Conservation (phyloP, 768 basidiomycete species). For the Pisolithus tinctorius region DNA sequence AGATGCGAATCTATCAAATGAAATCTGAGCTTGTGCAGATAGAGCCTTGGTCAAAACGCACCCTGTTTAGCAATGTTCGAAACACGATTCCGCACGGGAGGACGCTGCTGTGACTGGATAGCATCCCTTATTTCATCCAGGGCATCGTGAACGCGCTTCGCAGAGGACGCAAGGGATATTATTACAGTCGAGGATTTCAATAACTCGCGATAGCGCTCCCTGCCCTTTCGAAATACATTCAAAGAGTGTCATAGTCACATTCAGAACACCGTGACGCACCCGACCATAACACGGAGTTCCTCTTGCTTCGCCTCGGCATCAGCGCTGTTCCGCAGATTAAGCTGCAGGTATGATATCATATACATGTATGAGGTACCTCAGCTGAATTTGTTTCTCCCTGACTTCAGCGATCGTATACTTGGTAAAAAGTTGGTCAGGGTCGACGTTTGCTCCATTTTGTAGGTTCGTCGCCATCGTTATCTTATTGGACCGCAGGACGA, state of each 20-base stretch:
- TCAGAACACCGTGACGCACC: slow-evolving; percentile 49
- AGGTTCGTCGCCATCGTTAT: slow-evolving; percentile 9
- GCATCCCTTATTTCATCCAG: slow-evolving; percentile 55
- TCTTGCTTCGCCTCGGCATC: slow-evolving; percentile 87
- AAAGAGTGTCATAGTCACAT: slow-evolving; percentile 8
- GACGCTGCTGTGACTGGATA: slow-evolving; percentile 42
- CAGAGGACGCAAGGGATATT: slow-evolving; percentile 65
- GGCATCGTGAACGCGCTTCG: slow-evolving; percentile 55
- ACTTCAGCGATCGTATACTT: slow-evolving; percentile 69
- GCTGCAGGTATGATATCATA: background rate
- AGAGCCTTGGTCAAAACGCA: slow-evolving; percentile 16
- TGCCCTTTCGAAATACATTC: slow-evolving; percentile 51
- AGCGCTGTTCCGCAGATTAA: slow-evolving; percentile 34
- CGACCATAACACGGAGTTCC: slow-evolving; percentile 85
- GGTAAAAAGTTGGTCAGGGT: slow-evolving; percentile 71
- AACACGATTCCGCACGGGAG: slow-evolving; percentile 36
- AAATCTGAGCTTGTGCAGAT: background rate
- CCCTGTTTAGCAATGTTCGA: slow-evolving; percentile 37
- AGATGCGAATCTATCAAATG: slow-evolving; percentile 53
- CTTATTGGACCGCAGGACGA: slow-evolving; percentile 8
- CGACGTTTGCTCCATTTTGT: slow-evolving; percentile 24
- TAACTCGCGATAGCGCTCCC: slow-evolving; percentile 86
- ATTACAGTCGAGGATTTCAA: slow-evolving; percentile 83
- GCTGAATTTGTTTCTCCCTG: slow-evolving; percentile 54
- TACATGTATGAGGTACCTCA: slow-evolving; percentile 43